phyloP scores from a whole-genome alignment of 768 basidiomycete genomes.

The Leccinum truebloodii region DNA sequence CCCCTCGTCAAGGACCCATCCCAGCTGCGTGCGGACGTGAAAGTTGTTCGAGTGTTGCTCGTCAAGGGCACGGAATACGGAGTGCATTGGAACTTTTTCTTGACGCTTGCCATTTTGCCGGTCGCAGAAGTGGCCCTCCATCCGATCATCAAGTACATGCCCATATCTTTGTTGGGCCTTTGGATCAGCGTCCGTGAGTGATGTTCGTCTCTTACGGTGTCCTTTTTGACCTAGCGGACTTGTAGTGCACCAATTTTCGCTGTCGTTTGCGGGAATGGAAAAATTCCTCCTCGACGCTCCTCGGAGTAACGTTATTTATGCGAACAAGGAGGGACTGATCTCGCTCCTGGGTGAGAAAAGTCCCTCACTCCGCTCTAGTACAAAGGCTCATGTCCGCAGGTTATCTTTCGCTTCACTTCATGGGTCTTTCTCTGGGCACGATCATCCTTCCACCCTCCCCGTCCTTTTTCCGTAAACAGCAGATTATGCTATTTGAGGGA shows the following conservation, averaged over 20 bases:
- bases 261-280: slow-evolving; percentile 59
- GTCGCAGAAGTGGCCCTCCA: slow-evolving; percentile 68
- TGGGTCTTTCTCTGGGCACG: slow-evolving; percentile 82
- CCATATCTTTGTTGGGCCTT: slow-evolving; percentile 64
- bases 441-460: slow-evolving; percentile 79
- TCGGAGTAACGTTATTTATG: slow-evolving; percentile 62
- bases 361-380: not conserved
- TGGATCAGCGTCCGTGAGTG: slow-evolving; percentile 58
- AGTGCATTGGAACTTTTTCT: slow-evolving; percentile 98
- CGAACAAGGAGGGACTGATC: slow-evolving; percentile 91
- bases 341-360: slow-evolving; percentile 63
- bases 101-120: slow-evolving; percentile 84
- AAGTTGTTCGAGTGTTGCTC: slow-evolving; percentile 75
- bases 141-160: slow-evolving; percentile 57
- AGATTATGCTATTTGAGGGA: slow-evolving; percentile 25
- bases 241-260: slow-evolving; percentile 70
- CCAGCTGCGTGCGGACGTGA: slow-evolving; percentile 49
- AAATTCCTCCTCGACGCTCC: slow-evolving; percentile 64
- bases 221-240: not conserved
- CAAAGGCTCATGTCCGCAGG: slow-evolving; percentile 44
- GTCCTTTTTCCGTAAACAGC: slow-evolving; percentile 62
- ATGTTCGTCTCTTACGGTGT: not conserved
- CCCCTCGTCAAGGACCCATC: slow-evolving; percentile 67
- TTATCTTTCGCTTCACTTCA: slow-evolving; percentile 86
- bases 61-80: slow-evolving; percentile 97